Evolutionary conservation across 129 eudicot genomes (phyloP).

Genomic region (Tagetes patula): DNA sequence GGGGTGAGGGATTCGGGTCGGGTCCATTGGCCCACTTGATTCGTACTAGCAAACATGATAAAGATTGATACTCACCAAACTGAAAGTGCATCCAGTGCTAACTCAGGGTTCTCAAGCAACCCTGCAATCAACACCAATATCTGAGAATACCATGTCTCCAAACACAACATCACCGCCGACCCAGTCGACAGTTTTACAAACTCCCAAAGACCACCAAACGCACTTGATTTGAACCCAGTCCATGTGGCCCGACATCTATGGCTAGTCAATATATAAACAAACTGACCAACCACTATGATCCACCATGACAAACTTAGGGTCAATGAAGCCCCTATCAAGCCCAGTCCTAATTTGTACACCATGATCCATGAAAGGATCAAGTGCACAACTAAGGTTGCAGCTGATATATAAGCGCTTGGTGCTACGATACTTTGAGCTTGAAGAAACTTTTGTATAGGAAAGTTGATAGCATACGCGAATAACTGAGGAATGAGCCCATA

Average conservation of each 20-base stretch:
- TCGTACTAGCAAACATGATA: too few species aligned
- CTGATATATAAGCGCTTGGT: conserved; percentile 69
- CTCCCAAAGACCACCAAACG: conserved; percentile 62
- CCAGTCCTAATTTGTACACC: conserved; percentile 61
- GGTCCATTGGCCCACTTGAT: too few species aligned
- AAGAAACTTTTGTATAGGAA: conserved; percentile 75
- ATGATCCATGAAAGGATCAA: conserved; percentile 51
- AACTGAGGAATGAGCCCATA: conserved; percentile 80
- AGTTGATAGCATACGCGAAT: conserved; percentile 71
- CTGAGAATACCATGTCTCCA: conserved; percentile 78
- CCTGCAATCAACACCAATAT: conserved; percentile 64
- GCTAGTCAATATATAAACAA: conserved; percentile 51
- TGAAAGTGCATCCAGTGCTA: conserved; percentile 63
- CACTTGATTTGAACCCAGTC: conserved; percentile 60
- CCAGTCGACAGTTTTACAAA: conserved; percentile 66
- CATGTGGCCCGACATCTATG: conserved; percentile 58
- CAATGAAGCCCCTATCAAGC: conserved; percentile 66
- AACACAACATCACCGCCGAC: conserved; percentile 79
- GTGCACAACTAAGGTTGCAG: conserved; percentile 54
- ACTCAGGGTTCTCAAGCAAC: conserved; percentile 61
- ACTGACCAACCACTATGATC: conserved; percentile 63
- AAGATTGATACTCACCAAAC: conserved; percentile 44
- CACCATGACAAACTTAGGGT: conserved; percentile 81
- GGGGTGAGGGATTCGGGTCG: too few species aligned
- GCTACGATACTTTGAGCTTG: conserved; percentile 72